Conservation (phyloP, 345 rosid species). For the Moringa oleifera region DNA sequence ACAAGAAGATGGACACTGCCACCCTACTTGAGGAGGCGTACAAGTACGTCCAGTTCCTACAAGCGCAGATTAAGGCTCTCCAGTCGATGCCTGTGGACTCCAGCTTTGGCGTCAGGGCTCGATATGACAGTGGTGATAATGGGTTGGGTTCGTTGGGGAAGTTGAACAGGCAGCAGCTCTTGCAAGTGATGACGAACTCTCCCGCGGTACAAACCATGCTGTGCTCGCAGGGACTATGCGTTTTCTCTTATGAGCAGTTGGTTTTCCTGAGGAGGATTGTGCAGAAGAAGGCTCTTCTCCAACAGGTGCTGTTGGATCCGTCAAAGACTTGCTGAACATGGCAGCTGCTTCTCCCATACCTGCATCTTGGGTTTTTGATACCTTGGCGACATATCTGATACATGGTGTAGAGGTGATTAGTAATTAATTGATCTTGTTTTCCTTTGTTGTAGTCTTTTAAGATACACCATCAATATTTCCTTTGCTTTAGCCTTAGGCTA, state of each 20-base stretch:
- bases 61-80: slow-evolving; percentile 47
- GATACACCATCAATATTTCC: no score
- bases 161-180: slow-evolving; percentile 43
- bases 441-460: no score
- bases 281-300: slow-evolving; percentile 2
- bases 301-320: background rate
- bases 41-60: slow-evolving; percentile 52
- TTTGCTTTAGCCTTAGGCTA: no score
- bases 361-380: no score
- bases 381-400: no score
- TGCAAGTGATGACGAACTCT: slow-evolving; percentile 42
- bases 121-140: background rate
- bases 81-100: slow-evolving; percentile 46
- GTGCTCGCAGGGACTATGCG: slow-evolving; percentile 34
- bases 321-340: background rate
- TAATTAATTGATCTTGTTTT: no score
- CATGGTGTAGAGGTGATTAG: no score
- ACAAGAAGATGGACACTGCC: slow-evolving; percentile 43
- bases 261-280: slow-evolving; percentile 23
- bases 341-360: no score
- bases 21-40: slow-evolving; percentile 50
- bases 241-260: slow-evolving; percentile 52
- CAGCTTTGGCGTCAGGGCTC: slow-evolving; percentile 1
- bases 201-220: slow-evolving; percentile 38
- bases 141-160: slow-evolving; percentile 11